These are phyloP conservation scores for Bipolaris gigantea DNA, from an alignment of 2,329 filamentous ascomycete genomes.

Conservation along the genomic window DNA sequence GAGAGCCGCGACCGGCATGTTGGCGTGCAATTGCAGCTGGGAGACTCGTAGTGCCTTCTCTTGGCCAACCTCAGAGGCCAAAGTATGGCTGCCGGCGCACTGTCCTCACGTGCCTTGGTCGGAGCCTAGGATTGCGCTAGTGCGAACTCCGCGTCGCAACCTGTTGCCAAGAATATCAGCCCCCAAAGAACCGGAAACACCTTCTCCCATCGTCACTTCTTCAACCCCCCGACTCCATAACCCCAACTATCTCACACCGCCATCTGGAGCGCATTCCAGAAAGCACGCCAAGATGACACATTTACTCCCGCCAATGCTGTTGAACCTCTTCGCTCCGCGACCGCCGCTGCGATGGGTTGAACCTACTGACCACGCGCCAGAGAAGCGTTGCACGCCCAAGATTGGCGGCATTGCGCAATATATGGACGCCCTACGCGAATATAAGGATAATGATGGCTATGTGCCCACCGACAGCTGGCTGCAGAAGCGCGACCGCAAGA, in stretches of 20 bases:
- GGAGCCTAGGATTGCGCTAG: constrained; percentile 27
- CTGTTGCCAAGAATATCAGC: constrained; percentile 12
- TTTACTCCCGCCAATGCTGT: constrained; percentile 88
- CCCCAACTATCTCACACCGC: constrained; percentile 37
- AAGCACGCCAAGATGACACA: constrained; percentile 74
- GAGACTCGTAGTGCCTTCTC: constrained; percentile 1
- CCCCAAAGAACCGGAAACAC: constrained; percentile 5
- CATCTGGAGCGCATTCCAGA: constrained; percentile 42
- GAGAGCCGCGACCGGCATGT: constrained; percentile 55
- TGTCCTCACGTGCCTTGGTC: constrained; percentile 30
- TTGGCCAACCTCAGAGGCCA: constrained; percentile 4
- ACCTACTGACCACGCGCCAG: constrained; percentile 78
- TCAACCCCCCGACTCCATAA: constrained; percentile 9
- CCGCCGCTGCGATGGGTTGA: constrained; percentile 89
- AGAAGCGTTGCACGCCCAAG: constrained; percentile 74
- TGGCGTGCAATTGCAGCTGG: constrained; percentile 25
- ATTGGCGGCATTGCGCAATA: constrained; percentile 75
- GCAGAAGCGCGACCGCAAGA: constrained; percentile 80
- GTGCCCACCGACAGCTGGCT: constrained; percentile 90
- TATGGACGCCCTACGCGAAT: constrained; percentile 72
- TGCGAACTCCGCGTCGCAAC: constrained; percentile 22
- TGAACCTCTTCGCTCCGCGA: constrained; percentile 92
- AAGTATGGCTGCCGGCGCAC: constrained; percentile 20
- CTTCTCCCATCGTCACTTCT: constrained; percentile 23
- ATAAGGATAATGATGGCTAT: constrained; percentile 77